Base-by-base conservation (phyloP, 83 land plant genomes). In the Picea abies region DNA sequence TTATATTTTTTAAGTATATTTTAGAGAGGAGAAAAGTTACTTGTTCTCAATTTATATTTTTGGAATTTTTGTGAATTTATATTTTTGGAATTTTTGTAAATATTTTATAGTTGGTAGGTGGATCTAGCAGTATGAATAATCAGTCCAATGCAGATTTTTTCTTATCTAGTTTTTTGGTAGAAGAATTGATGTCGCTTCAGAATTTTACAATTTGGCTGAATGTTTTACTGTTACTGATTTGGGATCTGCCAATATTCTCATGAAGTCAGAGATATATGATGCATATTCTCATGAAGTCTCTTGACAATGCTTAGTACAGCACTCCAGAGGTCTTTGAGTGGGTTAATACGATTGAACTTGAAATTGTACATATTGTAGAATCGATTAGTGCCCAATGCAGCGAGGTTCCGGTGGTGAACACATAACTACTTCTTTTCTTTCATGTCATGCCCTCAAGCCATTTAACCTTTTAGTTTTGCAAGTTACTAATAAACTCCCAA, bases 281-380 rank as follows among this genome's bases (percentile, higher is more conserved):
- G 26, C 58, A 16, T 32, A 2, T 52, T 15, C 26, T 52, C 29
- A 52, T 76, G 20, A 76, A 56, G 58, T 76, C 15, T 23, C 16
- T 73, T 82, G 80, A 29, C 56, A 72, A 60, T 2, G 60, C 29
- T 37, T 82, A 26, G 12, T 25, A 15, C 56, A 89, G 85, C 80
- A 88, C 90, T 61, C 95, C 92, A 4, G 93, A 91, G 73, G 84
- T 93, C 78, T 89, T 93, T 70, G 95, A 93, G 90, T 64, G 93
- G 72, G 87, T 92, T 61, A 86, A 81, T 6, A 84, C 84, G 12
- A 76, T 85, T 49, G 95, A 90, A 85, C 77, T 22, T 52, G 90
- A 91, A 84, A 86, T 87, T 63, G 70, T 69, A 25, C 92, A 90
- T 82, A 89, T 91, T 79, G 93, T 86, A 76, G 82, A 62, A 39